phyloP scores from a whole-genome alignment of 129 eudicot genomes.

The Helianthus annuus region HanXRQr2.0-SUNRISE NC_035445.2:53341065-53341564 shows the following conservation, averaged over 20 bases:
- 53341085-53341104: constrained; percentile 94
- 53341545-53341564: too few species aligned
- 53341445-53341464: too few species aligned
- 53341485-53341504: too few species aligned
- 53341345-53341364: too few species aligned
- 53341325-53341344: not conserved
- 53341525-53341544: too few species aligned
- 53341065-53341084: constrained; percentile 83
- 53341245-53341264: constrained; percentile 35
- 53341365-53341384: too few species aligned
- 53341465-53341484: too few species aligned
- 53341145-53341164: constrained; percentile 85
- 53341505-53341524: too few species aligned
- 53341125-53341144: constrained; percentile 61
- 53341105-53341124: constrained; percentile 98
- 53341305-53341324: not conserved
- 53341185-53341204: constrained; percentile 64
- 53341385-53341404: too few species aligned
- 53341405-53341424: too few species aligned
- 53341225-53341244: constrained; percentile 33
- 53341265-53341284: not conserved
- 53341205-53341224: constrained; percentile 37
- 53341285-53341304: too few species aligned
- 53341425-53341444: too few species aligned
- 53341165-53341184: constrained; percentile 82